A percentile compares a stretch with the other conserved stretches of the same genome.
These are phyloP conservation scores for Stereocaulon alpinum DNA, from an alignment of 495 filamentous ascomycete species.

Conservation along the genomic window DNA sequence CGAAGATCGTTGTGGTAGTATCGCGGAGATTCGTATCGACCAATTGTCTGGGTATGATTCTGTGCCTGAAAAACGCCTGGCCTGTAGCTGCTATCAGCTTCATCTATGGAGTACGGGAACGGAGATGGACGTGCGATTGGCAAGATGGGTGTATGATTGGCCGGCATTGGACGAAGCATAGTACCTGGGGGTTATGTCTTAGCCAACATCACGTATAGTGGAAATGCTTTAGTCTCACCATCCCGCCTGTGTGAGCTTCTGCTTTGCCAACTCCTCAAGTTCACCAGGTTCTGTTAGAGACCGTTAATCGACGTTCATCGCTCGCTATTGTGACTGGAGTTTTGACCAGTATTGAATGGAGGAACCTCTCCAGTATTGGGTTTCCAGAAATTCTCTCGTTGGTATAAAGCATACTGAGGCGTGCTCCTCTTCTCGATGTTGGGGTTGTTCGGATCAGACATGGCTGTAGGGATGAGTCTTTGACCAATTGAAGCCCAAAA, in stretches of 20 bases:
- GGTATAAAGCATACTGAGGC: constrained; percentile 52
- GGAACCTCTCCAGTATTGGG: constrained; percentile 44
- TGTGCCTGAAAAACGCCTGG: constrained; percentile 33
- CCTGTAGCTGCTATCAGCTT: background rate
- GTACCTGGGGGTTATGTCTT: constrained; percentile 27
- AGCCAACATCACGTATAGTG: background rate
- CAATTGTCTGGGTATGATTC: constrained; percentile 52
- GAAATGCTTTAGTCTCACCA: constrained; percentile 26
- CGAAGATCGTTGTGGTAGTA: constrained; percentile 50
- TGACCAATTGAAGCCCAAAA: background rate
- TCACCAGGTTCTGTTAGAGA: constrained; percentile 38
- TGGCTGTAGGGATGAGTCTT: constrained; percentile 13
- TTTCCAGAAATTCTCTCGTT: constrained; percentile 52
- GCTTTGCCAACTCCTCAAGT: constrained; percentile 47
- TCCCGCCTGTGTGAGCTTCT: constrained; percentile 42
- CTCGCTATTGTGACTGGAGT: background rate
- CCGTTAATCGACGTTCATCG: background rate
- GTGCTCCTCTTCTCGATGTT: constrained; percentile 46
- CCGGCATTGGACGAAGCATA: constrained; percentile 61
- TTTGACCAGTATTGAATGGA: constrained; percentile 45
- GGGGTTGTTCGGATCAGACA: constrained; percentile 47
- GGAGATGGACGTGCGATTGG: constrained; percentile 38
- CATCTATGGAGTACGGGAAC: background rate
- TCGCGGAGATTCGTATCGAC: constrained; percentile 52
- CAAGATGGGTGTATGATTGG: constrained; percentile 52